These are phyloP conservation scores for Hymenoscyphus linearis DNA, from an alignment of 2,329 filamentous ascomycete species.

Conservation along the genomic window DNA sequence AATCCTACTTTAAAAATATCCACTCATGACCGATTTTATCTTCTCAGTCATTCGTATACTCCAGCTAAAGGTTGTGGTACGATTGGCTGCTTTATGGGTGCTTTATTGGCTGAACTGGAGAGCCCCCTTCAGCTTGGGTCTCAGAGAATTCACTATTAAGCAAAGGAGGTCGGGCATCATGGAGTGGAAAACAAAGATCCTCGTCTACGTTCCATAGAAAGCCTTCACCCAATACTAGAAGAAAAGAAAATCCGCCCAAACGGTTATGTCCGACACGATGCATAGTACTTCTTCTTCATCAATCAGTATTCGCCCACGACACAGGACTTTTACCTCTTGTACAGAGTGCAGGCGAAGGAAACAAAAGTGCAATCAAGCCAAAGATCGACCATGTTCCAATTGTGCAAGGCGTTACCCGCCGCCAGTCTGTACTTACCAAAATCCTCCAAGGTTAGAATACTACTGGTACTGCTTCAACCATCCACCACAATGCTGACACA, in stretches of 20 bases:
- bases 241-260: background rate
- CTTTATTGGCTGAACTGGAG: slow-evolving; percentile 15
- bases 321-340: slow-evolving; percentile 23
- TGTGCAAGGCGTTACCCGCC: slow-evolving; percentile 22
- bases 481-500: slow-evolving; percentile 8
- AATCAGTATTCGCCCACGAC: slow-evolving; percentile 16
- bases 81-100: slow-evolving; percentile 12
- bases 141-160: slow-evolving; percentile 7
- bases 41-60: slow-evolving; percentile 12
- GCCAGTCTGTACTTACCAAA: slow-evolving; percentile 20
- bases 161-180: slow-evolving; percentile 11
- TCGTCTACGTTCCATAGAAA: slow-evolving; percentile 1
- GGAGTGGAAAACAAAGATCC: slow-evolving; percentile 8
- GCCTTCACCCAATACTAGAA: background rate
- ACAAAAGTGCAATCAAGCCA: slow-evolving; percentile 26
- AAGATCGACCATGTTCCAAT: slow-evolving; percentile 24
- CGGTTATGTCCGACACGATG: slow-evolving; percentile 18
- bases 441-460: slow-evolving; percentile 16
- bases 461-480: background rate
- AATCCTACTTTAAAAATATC: slow-evolving; percentile 8
- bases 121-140: slow-evolving; percentile 10
- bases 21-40: slow-evolving; percentile 4
- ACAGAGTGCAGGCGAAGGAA: slow-evolving; percentile 24
- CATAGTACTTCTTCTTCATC: slow-evolving; percentile 16
- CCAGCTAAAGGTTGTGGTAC: slow-evolving; percentile 16